Percentiles rank a stretch among this genome's conserved stretches.
Conservation (phyloP, 257 asterid species). For the Verbena officinalis region DNA sequence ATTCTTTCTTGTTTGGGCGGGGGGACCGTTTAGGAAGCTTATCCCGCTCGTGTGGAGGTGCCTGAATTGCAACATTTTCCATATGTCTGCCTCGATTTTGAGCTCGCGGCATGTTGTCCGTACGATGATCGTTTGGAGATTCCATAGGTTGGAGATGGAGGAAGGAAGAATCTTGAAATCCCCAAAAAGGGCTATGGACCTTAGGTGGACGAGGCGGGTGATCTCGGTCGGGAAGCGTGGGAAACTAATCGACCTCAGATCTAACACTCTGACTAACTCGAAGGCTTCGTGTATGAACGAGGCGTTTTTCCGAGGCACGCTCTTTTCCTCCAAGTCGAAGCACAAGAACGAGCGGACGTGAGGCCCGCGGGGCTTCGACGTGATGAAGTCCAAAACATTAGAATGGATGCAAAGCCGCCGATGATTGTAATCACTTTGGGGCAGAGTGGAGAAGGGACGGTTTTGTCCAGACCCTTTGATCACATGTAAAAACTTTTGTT, state of each 20-base stretch:
- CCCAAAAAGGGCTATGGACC: slow-evolving; percentile 40
- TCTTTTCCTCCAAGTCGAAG: slow-evolving; percentile 34
- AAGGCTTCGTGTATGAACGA: slow-evolving; percentile 42
- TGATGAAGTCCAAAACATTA: slow-evolving; percentile 34
- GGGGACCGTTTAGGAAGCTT: slow-evolving; percentile 41
- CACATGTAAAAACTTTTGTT: slow-evolving; percentile 40
- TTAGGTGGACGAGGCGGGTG: slow-evolving; percentile 39
- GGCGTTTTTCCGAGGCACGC: slow-evolving; percentile 35
- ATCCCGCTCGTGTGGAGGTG: slow-evolving; percentile 44
- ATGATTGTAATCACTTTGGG: slow-evolving; percentile 19
- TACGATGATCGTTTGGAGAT: slow-evolving; percentile 45
- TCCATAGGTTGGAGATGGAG: slow-evolving; percentile 44
- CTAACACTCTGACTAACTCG: slow-evolving; percentile 41
- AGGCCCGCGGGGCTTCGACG: slow-evolving; percentile 38
- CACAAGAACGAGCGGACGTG: slow-evolving; percentile 47
- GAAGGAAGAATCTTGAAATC: slow-evolving; percentile 44
- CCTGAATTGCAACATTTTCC: slow-evolving; percentile 46
- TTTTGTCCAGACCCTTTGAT: slow-evolving; percentile 22
- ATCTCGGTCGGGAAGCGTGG: slow-evolving; percentile 44
- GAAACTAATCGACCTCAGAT: slow-evolving; percentile 34
- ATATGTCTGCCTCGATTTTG: slow-evolving; percentile 39
- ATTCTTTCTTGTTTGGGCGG: slow-evolving; percentile 37
- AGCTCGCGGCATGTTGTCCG: slow-evolving; percentile 38
- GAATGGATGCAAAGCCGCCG: slow-evolving; percentile 49
- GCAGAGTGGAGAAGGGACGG: neutral